Conservation (phyloP, 768 basidiomycete genomes). For the Paxillus involutus region DNA sequence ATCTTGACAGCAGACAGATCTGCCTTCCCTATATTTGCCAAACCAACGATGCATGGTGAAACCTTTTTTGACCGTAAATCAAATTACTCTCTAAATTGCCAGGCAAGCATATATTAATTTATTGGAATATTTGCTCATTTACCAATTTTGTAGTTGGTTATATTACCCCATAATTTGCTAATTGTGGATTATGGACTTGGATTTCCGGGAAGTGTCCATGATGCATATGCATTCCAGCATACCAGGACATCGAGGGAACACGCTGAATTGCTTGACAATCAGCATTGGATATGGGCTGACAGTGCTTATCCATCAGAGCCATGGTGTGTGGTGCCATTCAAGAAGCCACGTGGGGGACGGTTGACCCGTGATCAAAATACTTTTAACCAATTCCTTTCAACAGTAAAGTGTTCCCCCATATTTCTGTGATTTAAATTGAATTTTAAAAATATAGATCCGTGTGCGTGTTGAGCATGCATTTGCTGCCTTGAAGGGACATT, state of each 20-base stretch:
- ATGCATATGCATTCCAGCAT: background rate
- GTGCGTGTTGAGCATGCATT: background rate
- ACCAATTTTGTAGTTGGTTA: conserved; percentile 1
- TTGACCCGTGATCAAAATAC: background rate
- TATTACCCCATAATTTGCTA: conserved; percentile 7
- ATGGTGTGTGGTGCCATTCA: conserved; percentile 6
- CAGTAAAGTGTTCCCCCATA: background rate
- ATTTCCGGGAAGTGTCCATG: conserved; percentile 4
- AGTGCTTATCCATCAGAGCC: background rate
- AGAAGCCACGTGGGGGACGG: conserved; percentile 6
- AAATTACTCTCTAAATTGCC: conserved; percentile 16
- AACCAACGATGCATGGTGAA: conserved; percentile 4
- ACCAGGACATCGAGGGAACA: background rate
- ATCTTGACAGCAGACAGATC: conserved; percentile 8
- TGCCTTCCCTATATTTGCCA: conserved; percentile 5
- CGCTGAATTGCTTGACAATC: background rate
- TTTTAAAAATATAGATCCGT: background rate
- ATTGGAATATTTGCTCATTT: background rate
- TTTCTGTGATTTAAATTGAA: too few species aligned
- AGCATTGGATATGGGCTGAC: conserved; percentile 8
- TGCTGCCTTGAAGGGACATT: background rate
- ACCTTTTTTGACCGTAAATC: conserved; percentile 17
- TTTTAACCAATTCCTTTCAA: background rate
- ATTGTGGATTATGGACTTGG: conserved; percentile 10
- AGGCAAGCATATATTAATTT: conserved; percentile 6